Evolutionary conservation across 2,329 filamentous ascomycete species (phyloP).

Genomic region (Lachnellula suecica): DNA sequence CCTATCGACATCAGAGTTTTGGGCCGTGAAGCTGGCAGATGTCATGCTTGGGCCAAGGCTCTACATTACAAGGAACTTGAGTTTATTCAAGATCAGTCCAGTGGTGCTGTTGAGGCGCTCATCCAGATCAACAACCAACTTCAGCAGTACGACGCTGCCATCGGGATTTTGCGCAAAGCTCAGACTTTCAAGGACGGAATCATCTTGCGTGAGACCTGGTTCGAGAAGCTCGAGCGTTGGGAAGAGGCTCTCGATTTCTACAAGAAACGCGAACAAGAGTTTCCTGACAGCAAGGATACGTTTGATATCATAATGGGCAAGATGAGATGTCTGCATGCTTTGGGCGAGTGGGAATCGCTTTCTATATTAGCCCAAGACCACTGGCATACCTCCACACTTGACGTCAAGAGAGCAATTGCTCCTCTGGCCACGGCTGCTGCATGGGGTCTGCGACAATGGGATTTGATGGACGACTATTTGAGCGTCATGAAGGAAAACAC

Average conservation of each 20-base stretch:
- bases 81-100: slow-evolving; percentile 96
- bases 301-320: slow-evolving; percentile 99
- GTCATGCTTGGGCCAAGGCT: slow-evolving; percentile 96
- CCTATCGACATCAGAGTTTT: slow-evolving; percentile 96
- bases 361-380: slow-evolving; percentile 87
- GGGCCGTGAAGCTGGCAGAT: slow-evolving; percentile 91
- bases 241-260: slow-evolving; percentile 94
- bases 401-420: slow-evolving; percentile 87
- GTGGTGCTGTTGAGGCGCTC: slow-evolving; percentile 89
- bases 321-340: slow-evolving; percentile 95
- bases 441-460: slow-evolving; percentile 96
- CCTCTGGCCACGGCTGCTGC: slow-evolving; percentile 92
- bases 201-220: slow-evolving; percentile 96
- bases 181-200: slow-evolving; percentile 93
- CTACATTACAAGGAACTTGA: slow-evolving; percentile 99
- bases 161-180: slow-evolving; percentile 94
- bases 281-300: slow-evolving; percentile 76
- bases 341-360: slow-evolving; percentile 95
- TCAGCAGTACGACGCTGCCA: slow-evolving; percentile 96
- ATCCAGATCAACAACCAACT: slow-evolving; percentile 99
- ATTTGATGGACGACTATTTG: slow-evolving; percentile 96
- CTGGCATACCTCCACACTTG: slow-evolving; percentile 85
- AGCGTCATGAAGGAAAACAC: slow-evolving; percentile 92
- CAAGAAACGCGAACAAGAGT: slow-evolving; percentile 77
- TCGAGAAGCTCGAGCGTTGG: slow-evolving; percentile 97